A percentile compares a stretch with the other conserved stretches of the same genome.
Evolutionary conservation across 306 rosid genomes (phyloP).

Genomic region (Castanea crenata): DNA sequence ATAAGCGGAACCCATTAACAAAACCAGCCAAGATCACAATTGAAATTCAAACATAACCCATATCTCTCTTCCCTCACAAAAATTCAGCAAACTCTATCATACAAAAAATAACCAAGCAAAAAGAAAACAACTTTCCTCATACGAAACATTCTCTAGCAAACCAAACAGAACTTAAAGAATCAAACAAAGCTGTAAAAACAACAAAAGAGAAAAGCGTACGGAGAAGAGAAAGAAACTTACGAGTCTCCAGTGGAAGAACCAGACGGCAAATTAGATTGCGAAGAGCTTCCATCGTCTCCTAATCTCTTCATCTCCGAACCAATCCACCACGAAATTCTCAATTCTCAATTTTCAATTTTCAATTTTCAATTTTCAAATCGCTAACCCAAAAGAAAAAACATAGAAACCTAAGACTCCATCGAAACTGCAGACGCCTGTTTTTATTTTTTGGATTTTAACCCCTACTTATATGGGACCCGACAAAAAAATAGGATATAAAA

Average conservation of each 20-base stretch:
- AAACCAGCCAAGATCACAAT: too few relatives aligned
- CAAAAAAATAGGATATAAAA: too few relatives aligned
- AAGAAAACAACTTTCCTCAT: background rate
- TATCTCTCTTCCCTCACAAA: too few relatives aligned
- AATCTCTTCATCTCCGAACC: conserved; percentile 6
- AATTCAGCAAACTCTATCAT: too few relatives aligned
- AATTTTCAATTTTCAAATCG: background rate
- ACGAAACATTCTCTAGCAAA: background rate
- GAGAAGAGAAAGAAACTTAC: conserved; percentile 39
- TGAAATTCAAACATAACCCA: too few relatives aligned
- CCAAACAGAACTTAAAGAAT: conserved; percentile 12
- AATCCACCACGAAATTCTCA: background rate
- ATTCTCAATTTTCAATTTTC: background rate
- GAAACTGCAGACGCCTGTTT: too few relatives aligned
- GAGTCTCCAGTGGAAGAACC: conserved; percentile 59
- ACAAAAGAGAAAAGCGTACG: conserved; percentile 17
- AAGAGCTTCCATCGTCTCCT: conserved; percentile 50
- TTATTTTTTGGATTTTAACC: too few relatives aligned
- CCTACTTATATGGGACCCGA: too few relatives aligned
- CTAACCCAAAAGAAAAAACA: background rate
- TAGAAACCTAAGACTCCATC: too few relatives aligned
- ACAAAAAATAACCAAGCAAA: too few relatives aligned
- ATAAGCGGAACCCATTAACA: too few relatives aligned
- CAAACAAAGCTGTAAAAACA: conserved; percentile 1
- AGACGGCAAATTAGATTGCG: conserved; percentile 27